These are phyloP conservation scores for Lathyrus aphaca DNA, from an alignment of 306 rosid species.

Conservation along the genomic window DNA sequence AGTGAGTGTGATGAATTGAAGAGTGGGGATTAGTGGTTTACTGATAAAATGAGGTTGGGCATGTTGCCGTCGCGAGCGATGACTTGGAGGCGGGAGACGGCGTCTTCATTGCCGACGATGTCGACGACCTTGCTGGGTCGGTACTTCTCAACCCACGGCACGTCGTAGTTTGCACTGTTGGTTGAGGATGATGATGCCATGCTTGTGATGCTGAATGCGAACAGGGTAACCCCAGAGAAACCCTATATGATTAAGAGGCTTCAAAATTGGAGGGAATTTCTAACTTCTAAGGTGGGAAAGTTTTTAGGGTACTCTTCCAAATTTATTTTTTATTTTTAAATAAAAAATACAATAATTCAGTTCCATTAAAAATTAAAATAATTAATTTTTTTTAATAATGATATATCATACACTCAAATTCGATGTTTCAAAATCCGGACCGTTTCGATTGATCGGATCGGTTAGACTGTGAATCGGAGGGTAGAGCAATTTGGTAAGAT, in stretches of 20 bases:
- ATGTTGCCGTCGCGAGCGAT: constrained; percentile 94
- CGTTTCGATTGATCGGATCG: too few species aligned
- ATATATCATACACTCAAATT: too few species aligned
- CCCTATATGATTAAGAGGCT: not conserved
- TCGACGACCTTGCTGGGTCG: constrained; percentile 79
- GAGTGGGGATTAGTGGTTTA: constrained; percentile 27
- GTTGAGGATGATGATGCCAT: constrained; percentile 70
- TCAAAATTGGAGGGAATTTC: constrained; percentile 21
- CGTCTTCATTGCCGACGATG: constrained; percentile 89
- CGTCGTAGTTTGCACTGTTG: constrained; percentile 53
- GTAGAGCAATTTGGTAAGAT: too few species aligned
- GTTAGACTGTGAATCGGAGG: too few species aligned
- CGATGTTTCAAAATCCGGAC: too few species aligned
- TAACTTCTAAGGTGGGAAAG: not conserved
- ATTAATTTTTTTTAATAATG: too few species aligned
- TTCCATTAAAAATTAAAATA: too few species aligned
- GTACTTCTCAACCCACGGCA: constrained; percentile 97
- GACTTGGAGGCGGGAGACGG: constrained; percentile 88
- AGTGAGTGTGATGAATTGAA: not conserved
- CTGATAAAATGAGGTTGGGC: constrained; percentile 88
- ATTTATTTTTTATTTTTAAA: too few species aligned
- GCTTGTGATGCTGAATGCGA: not conserved
- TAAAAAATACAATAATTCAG: too few species aligned
- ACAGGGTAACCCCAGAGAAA: not conserved
- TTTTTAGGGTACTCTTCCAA: not conserved